Evolutionary conservation across 257 asterid genomes (phyloP), one percentile per base, ranked within the genome.

Genomic region (Haberlea rhodopensis): DNA sequence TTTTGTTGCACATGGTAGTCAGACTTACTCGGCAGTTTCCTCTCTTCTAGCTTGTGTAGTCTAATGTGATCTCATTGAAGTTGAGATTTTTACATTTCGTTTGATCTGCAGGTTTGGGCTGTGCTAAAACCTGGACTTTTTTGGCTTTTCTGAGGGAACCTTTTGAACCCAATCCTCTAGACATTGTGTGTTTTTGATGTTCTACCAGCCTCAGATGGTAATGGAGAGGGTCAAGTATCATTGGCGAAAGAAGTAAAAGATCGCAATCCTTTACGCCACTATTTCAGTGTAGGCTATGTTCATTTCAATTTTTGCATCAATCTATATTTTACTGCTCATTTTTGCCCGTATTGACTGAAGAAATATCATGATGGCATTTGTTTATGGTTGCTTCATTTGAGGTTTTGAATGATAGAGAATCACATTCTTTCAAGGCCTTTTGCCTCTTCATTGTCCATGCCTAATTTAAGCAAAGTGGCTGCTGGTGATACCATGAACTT

Each of bases 41-140:
- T 37, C 49, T 19, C 37, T 61, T 59, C 28, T 40, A 22, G 31
- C 43, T 43, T 43, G 29, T 11, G 10, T 31, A 52, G 22, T 22
- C 20, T 49, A 27, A 49, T 29, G 25, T 59, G 29, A 46, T 64
- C 68, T 63, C 63, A 58, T 68, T 61, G 45, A 34, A 34, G 51
- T 31, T 29, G 21, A 5, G 5, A 32, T 29, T 67, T 64, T 60
- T 63, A 53, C 15, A 26, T 56, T 60, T 74, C 70, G 67, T 62
- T n/a, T 68, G 57, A 57, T 66, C 45, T 86, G 57, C 83, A 92
- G 98, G 98, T 92, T 59, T 92, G 98, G 98, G 97, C 97, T 15
- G 95, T 92, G 37, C 74, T 92, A 31, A 92, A 92, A 73, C 97
- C 98, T 71, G 97, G 98, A 74, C n/a, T n/a, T 92, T 92, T 78